Evolutionary conservation across 495 filamentous ascomycete species (phyloP), one percentile per base, ranked within the genome.

Genomic region (Penicillium cosmopolitanum): DNA sequence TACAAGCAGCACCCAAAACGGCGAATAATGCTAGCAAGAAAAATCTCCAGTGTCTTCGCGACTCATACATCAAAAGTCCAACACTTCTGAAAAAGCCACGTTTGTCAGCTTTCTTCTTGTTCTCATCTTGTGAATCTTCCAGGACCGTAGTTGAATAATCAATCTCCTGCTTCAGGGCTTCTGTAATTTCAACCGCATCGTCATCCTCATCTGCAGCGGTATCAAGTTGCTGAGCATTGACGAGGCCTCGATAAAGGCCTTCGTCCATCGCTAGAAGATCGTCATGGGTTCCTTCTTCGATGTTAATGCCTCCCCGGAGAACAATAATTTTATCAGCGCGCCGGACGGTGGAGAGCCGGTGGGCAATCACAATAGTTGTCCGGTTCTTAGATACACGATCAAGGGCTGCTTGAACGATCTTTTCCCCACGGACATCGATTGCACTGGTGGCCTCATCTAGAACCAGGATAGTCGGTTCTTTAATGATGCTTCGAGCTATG

Each of bases 401-500:
- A 10, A 74, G 76, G 21, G 68, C 79, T 13, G 78, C 74, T 48
- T 83, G 82, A 2, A 88, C 77, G 2, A 79, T 56, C 31, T 62
- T 71, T 53, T 86, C 83, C 3, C 67, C 71, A 2, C 57, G 66
- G 5, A 80, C 63, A 70, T 87, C 84, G 9, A 87, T 71, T 0
- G 84, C 75, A 51, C 73, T 78, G 0, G 82, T 84, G 0, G 74
- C 75, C 65, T 85, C 83, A 44, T 84, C 82, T 4, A 84, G 68
- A 8, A 97, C 77, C 6, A 97, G 79, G 66, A 97, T 89, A 66
- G 87, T 88, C 2, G 93, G 93, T 62, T 94, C 82, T 12, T 82
- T 86, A n/a, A 96, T 87, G 46, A 97, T 87, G 18, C 89, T 89
- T 50, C 93, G 82, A 1, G 93, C 92, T 16, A 90, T 76, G 6